Percentiles rank a stretch among this genome's conserved stretches.
phyloP scores from a whole-genome alignment of 768 basidiomycete genomes.

The Cystobasidium onofrii region DNA sequence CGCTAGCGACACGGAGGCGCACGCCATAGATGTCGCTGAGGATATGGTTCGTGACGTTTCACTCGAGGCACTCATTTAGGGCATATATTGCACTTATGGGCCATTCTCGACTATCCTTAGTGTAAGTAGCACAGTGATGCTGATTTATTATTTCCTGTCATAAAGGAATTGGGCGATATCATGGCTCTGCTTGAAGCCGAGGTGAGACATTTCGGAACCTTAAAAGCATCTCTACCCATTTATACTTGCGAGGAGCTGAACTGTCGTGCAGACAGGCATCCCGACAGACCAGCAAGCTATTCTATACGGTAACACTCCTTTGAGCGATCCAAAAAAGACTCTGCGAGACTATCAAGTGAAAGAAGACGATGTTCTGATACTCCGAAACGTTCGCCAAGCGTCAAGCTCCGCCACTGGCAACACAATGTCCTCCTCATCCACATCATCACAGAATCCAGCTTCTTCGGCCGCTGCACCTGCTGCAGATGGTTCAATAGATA shows the following conservation, averaged over 20 bases:
- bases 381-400: conserved; percentile 52
- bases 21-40: conserved; percentile 18
- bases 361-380: conserved; percentile 58
- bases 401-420: conserved; percentile 7
- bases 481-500: conserved; percentile 49
- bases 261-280: conserved; percentile 58
- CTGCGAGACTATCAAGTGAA: conserved; percentile 59
- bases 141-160: conserved; percentile 47
- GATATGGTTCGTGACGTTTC: conserved; percentile 10
- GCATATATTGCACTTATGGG: too few relatives aligned
- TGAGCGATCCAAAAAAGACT: conserved; percentile 60
- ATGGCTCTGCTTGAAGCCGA: conserved; percentile 91
- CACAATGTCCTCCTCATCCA: not conserved
- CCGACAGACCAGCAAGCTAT: conserved; percentile 65
- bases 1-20: conserved; percentile 6
- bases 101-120: not conserved
- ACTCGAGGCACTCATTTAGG: too few relatives aligned
- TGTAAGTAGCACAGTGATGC: not conserved
- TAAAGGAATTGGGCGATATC: conserved; percentile 86
- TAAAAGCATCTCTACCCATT: too few relatives aligned
- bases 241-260: not conserved
- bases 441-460: not conserved
- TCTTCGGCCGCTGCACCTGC: not conserved
- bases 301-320: conserved; percentile 59
- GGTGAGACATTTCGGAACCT: conserved; percentile 51